Percentiles rank a stretch among this genome's conserved stretches.
phyloP scores from a whole-genome alignment of 2,329 filamentous ascomycete species.

The Rhinocladiella mackenziei region DNA sequence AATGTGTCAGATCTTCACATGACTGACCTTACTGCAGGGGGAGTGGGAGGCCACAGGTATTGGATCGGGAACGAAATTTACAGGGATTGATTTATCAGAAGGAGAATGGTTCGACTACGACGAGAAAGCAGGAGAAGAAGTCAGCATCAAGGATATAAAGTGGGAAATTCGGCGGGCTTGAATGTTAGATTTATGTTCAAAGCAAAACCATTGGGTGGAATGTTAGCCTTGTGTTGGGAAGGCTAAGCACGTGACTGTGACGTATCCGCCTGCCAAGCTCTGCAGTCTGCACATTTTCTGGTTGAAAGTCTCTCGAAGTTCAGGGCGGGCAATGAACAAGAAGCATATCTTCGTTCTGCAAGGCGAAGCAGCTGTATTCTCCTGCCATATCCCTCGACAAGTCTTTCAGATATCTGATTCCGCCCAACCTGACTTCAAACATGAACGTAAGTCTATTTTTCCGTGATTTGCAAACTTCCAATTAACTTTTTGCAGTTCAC shows the following conservation, averaged over 20 bases:
- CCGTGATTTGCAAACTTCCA: not conserved
- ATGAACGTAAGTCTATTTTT: conserved; percentile 38
- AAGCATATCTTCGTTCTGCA: no score
- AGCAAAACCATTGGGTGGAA: not conserved
- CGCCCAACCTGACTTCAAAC: conserved; percentile 20
- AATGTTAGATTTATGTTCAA: not conserved
- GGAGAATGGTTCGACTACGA: conserved; percentile 99
- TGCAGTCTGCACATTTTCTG: conserved; percentile 9
- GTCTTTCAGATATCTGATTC: conserved; percentile 1
- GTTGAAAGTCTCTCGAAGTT: not conserved
- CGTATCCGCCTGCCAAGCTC: conserved; percentile 3
- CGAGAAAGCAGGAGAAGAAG: conserved; percentile 86
- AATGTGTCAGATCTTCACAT: not conserved
- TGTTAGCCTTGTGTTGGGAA: conserved; percentile 1
- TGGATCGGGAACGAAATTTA: conserved; percentile 79
- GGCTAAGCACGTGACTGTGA: conserved; percentile 11
- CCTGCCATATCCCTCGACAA: not conserved
- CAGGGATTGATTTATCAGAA: conserved; percentile 74
- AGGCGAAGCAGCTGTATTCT: not conserved
- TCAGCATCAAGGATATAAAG: conserved; percentile 82
- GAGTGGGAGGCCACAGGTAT: conserved; percentile 81
- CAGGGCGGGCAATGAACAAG: no score
- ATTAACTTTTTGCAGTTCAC: conserved; percentile 59
- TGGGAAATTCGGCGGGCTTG: conserved; percentile 78
- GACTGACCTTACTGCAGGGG: conserved; percentile 53